Evolutionary conservation across 768 basidiomycete genomes (phyloP), one percentile per base, ranked within the genome.

Genomic region (Collybia nuda): DNA sequence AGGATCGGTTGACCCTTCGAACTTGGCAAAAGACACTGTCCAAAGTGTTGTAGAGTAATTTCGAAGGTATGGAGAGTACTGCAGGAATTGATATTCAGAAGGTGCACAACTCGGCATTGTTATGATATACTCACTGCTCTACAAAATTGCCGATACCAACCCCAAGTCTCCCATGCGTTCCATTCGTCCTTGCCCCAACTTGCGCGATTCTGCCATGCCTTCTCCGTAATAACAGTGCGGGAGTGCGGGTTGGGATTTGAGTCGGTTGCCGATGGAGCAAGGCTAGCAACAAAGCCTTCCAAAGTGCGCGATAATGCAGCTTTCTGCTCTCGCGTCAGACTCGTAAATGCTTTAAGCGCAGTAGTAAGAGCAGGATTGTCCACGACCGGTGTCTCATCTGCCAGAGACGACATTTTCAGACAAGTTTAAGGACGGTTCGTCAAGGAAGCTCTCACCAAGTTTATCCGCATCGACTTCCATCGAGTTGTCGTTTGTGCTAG

Each of bases 111-210:
- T 32, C 6, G 32, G 32, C 9, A 32, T 32, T 5, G 6, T 40
- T 47, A 26, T 47, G 19, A 35, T 21, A 35, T 11, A 72, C 90
- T 55, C 47, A 93, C 93, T 65, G 71, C 77, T 60, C 91, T 76
- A 66, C 88, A 90, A 71, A 93, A 94, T 58, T 96, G 90, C 52
- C 88, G 75, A 58, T 89, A 94, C 93, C 93, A 95, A 2, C 88
- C 85, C 87, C 90, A 93, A 0, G 86, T 89, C 69, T 90, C 85
- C 91, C 90, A 93, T 1, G 80, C 75, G 61, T 80, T 79, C 93
- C 93, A 95, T 48, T 88, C 85, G 22, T 83, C 80, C 32, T 80
- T 76, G 18, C 74, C 75, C 90, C 90, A 93, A 24, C 71, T 77
- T 1, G 72, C 74, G 19, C 89, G 85, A 38, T 80, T 80, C 28